phyloP scores from a whole-genome alignment of 805 yeast genomes.

The Soucietia sequanensis region DNA sequence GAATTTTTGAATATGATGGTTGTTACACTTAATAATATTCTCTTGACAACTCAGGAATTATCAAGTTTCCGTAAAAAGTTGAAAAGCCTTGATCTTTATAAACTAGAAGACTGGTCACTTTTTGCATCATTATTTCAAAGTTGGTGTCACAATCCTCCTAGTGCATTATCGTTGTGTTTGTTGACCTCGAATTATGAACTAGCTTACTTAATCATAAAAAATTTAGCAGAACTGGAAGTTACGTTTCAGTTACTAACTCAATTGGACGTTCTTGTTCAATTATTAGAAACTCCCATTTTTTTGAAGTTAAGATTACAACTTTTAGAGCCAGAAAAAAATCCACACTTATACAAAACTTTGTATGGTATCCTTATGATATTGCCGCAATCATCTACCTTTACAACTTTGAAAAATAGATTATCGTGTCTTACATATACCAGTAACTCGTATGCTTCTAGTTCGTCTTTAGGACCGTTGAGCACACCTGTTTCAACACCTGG shows the following conservation, averaged over 20 bases:
- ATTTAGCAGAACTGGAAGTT: slow-evolving; percentile 79
- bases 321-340: slow-evolving; percentile 81
- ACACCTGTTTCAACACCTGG: slow-evolving; percentile 20
- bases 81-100: slow-evolving; percentile 48
- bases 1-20: slow-evolving; percentile 78
- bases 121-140: slow-evolving; percentile 78
- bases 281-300: slow-evolving; percentile 90
- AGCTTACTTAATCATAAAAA: slow-evolving; percentile 77
- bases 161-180: slow-evolving; percentile 80
- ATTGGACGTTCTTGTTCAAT: slow-evolving; percentile 83
- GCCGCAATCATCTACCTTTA: slow-evolving; percentile 91
- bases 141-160: slow-evolving; percentile 91
- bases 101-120: slow-evolving; percentile 60
- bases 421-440: slow-evolving; percentile 51
- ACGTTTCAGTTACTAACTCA: slow-evolving; percentile 79
- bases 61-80: slow-evolving; percentile 65
- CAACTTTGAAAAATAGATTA: slow-evolving; percentile 74
- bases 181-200: slow-evolving; percentile 86
- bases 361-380: slow-evolving; percentile 91
- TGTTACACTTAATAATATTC: slow-evolving; percentile 81
- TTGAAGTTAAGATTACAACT: slow-evolving; percentile 82
- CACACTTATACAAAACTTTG: slow-evolving; percentile 78
- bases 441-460: slow-evolving; percentile 12
- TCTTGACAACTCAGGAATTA: slow-evolving; percentile 84
- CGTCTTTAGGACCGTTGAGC: slow-evolving; percentile 9